phyloP scores from a whole-genome alignment of 495 filamentous ascomycete genomes.

The Podospora anserina region DNA sequence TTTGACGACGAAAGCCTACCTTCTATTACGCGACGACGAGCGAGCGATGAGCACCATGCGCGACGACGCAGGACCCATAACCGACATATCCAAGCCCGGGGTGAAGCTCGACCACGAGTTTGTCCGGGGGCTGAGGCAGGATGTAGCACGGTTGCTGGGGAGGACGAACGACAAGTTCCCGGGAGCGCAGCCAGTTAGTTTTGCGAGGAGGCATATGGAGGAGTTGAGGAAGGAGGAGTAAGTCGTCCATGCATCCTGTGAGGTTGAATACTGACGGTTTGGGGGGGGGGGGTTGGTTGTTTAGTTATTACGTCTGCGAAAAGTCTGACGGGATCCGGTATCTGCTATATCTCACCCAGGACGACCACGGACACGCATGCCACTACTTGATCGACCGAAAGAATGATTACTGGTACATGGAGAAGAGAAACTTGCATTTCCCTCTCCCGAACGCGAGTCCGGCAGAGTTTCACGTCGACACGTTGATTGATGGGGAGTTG shows the following conservation, averaged over 20 bases:
- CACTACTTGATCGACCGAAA: slow-evolving; percentile 90
- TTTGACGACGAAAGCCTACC: too few relatives aligned
- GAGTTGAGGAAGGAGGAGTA: slow-evolving; percentile 75
- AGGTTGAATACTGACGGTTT: not conserved
- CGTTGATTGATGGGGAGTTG: slow-evolving; percentile 88
- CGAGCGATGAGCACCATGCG: slow-evolving; percentile 22
- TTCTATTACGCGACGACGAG: too few relatives aligned
- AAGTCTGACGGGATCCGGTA: slow-evolving; percentile 97
- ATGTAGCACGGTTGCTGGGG: slow-evolving; percentile 73
- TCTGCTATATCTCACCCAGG: slow-evolving; percentile 76
- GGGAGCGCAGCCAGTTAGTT: slow-evolving; percentile 92
- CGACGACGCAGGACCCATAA: slow-evolving; percentile 31
- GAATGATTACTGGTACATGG: slow-evolving; percentile 83
- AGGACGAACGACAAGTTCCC: slow-evolving; percentile 69
- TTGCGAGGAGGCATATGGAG: slow-evolving; percentile 69
- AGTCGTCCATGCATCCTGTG: slow-evolving; percentile 21
- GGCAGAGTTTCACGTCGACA: slow-evolving; percentile 68
- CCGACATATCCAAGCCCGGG: slow-evolving; percentile 57
- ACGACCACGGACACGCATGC: slow-evolving; percentile 53
- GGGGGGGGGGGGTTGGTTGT: too few relatives aligned
- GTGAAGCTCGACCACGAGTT: slow-evolving; percentile 59
- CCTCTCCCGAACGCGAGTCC: slow-evolving; percentile 59
- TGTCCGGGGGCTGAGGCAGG: slow-evolving; percentile 58
- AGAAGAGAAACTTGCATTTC: slow-evolving; percentile 73
- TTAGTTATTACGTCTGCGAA: slow-evolving; percentile 91